These are phyloP conservation scores for Colletotrichum eleusines DNA, from an alignment of 2,329 filamentous ascomycete species.

Conservation along the genomic window DNA sequence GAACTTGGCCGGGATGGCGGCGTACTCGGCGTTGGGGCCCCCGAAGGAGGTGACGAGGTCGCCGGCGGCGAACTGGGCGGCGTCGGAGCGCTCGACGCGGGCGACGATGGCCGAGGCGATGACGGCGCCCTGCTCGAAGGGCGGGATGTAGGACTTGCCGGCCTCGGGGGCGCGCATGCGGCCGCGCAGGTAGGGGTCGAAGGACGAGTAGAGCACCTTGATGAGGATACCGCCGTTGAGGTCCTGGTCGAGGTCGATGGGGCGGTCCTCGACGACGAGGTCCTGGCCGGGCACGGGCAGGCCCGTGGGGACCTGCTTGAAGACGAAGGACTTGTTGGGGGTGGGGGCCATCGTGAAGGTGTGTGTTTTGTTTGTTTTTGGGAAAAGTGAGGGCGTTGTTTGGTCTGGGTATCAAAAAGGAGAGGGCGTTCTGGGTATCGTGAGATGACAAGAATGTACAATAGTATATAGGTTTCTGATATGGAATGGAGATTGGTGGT, in stretches of 20 bases:
- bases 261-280: slow-evolving; percentile 73
- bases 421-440: not conserved
- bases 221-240: slow-evolving; percentile 75
- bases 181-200: slow-evolving; percentile 88
- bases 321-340: slow-evolving; percentile 80
- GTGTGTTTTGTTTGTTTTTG: not conserved
- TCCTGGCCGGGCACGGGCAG: slow-evolving; percentile 78
- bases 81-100: slow-evolving; percentile 78
- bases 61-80: slow-evolving; percentile 59
- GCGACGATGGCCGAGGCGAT: slow-evolving; percentile 74
- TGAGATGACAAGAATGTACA: not conserved
- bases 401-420: slow-evolving; percentile 11
- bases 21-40: slow-evolving; percentile 76
- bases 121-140: slow-evolving; percentile 72
- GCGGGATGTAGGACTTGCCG: slow-evolving; percentile 74
- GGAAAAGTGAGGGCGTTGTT: not conserved
- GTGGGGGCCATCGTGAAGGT: slow-evolving; percentile 58
- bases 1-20: slow-evolving; percentile 38
- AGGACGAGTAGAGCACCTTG: slow-evolving; percentile 79
- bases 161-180: slow-evolving; percentile 75
- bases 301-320: slow-evolving; percentile 75
- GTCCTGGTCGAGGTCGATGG: slow-evolving; percentile 73
- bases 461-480: not conserved
- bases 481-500: not conserved
- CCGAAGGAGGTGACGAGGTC: slow-evolving; percentile 62